Base-by-base conservation (phyloP, 2,329 filamentous ascomycete species). In the Pyrenophora seminiperda region DNA sequence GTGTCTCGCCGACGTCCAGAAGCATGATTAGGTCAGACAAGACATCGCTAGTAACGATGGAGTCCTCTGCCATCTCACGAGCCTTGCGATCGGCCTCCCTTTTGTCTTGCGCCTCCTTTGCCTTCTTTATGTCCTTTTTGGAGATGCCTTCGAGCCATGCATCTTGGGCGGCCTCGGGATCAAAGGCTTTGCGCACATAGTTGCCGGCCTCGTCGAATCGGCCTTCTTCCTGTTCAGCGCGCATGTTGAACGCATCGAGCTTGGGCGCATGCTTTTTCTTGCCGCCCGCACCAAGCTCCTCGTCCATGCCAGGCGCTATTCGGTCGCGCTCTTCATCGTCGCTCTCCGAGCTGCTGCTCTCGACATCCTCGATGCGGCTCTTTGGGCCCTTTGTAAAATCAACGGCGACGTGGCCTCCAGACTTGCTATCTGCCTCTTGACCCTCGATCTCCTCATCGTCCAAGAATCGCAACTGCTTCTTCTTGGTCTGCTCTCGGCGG, bases 201-300 rank as follows among this genome's bases (percentile, higher is more conserved):
- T 97, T 99, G 7, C 93, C 93, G 1, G 86, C 79, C 62, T 94
- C 89, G 70, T 99, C 94, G 65, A 97, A 99, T 9, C 86, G 83
- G 1, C 94, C 94, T 62, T 97, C 93, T 67, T 97, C 91, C 71
- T 95, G 87, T 73, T 99, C 94, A 10, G 83, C 78, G 51, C 84
- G 86, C 81, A 99, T 89, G 68, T 99, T 97, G 81, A 99, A 99
- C 2, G 93, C 93, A 72, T 97, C 94, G 5, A 99, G 82, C 71
- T 94, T 90, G 1, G 94, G 94, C 1, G 94, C 94, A 72, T 97
- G 91, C 64, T 86, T 89, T 77, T 97, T 97, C 63, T 95, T 88
- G 2, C 89, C 89, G 11, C 94, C 94, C 1, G 90, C 87, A 2
- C 94, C 94, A 5, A 99, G 80, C 72, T 99, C 94, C 46, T 92